phyloP scores from a whole-genome alignment of 1,284 basidiomycete genomes.

The Cerioporus squamosus region DNA sequence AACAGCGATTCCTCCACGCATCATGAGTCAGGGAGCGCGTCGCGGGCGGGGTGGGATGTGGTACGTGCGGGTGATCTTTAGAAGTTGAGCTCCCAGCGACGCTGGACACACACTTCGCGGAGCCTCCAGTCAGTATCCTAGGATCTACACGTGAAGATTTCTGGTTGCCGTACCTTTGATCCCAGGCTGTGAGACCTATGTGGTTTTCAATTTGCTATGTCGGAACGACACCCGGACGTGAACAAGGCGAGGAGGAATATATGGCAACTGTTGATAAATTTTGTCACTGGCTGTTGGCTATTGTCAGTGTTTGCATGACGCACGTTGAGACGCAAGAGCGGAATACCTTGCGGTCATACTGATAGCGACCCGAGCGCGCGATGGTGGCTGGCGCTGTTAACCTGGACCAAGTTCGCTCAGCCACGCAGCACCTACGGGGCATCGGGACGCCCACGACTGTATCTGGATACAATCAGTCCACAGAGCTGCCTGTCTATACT shows the following conservation, averaged over 20 bases:
- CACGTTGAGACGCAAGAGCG: neutral
- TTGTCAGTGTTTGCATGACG: neutral
- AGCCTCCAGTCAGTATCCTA: slow-evolving; percentile 3
- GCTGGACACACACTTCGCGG: slow-evolving; percentile 4
- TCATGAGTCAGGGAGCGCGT: slow-evolving; percentile 20
- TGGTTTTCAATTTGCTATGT: slow-evolving; percentile 12
- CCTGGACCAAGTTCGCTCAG: neutral
- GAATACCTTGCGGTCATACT: neutral
- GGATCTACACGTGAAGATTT: slow-evolving; percentile 11
- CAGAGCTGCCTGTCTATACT: neutral
- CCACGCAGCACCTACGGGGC: neutral
- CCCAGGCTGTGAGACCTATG: neutral
- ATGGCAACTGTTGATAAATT: neutral
- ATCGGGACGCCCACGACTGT: slow-evolving; percentile 2
- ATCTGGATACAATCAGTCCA: slow-evolving; percentile 5
- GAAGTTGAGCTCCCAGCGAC: slow-evolving; percentile 9
- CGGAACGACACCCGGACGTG: slow-evolving; percentile 1
- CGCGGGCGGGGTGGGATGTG: slow-evolving; percentile 12
- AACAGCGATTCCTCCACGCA: slow-evolving; percentile 6
- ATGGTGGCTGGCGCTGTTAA: neutral
- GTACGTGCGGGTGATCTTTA: slow-evolving; percentile 13
- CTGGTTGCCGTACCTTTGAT: slow-evolving; percentile 1
- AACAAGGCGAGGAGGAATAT: neutral
- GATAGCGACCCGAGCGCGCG: neutral
- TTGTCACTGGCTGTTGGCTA: neutral